phyloP scores from a whole-genome alignment of 108 stramenopile genomes.

The Cyclotella choctawhatcheeana region DNA sequence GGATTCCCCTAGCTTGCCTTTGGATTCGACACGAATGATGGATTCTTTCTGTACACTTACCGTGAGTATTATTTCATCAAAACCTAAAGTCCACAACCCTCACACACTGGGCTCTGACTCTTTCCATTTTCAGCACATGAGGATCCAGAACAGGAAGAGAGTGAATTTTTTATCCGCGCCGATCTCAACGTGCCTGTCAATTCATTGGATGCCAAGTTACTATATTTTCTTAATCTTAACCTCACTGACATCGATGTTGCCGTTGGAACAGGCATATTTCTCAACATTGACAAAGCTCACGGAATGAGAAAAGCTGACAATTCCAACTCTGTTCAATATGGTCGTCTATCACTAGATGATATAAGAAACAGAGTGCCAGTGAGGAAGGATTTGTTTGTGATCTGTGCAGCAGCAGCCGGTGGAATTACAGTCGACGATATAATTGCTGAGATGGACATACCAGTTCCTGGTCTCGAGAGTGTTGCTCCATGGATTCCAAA shows the following conservation, averaged over 20 bases:
- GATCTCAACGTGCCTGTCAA: not conserved
- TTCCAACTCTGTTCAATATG: constrained; percentile 26
- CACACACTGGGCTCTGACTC: no score
- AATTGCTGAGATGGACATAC: not conserved
- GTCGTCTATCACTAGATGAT: constrained; percentile 23
- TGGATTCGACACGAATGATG: not conserved
- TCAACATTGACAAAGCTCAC: constrained; percentile 39
- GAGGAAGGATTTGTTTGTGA: constrained; percentile 40
- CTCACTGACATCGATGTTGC: constrained; percentile 15
- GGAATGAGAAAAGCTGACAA: constrained; percentile 27
- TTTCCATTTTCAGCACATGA: not conserved
- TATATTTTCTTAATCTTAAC: constrained; percentile 34
- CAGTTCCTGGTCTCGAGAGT: not conserved
- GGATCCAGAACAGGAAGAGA: not conserved
- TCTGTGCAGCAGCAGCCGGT: constrained; percentile 7
- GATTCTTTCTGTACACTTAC: not conserved
- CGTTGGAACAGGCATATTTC: constrained; percentile 42
- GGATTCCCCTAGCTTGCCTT: no score
- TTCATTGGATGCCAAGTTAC: constrained; percentile 16
- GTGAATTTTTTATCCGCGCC: not conserved
- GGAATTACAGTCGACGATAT: not conserved
- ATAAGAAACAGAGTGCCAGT: constrained; percentile 17
- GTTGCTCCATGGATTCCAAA: not conserved
- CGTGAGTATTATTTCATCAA: not conserved
- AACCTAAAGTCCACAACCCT: no score